Base-by-base conservation (phyloP, 129 eudicot species). In the Pseudognaphalium luteoalbum region DNA sequence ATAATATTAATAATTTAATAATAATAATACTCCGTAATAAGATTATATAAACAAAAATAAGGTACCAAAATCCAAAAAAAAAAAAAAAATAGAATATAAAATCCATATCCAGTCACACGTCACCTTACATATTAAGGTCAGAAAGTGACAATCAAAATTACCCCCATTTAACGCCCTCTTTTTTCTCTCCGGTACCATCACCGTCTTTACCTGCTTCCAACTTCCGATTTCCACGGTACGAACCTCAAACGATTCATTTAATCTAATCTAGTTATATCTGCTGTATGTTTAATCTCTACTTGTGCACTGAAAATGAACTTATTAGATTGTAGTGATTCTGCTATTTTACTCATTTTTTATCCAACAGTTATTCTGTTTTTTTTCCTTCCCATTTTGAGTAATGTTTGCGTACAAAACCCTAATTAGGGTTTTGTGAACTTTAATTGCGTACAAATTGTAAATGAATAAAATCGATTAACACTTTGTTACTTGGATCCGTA, bases 351-450 rank as follows among this genome's bases (percentile, higher is more conserved):
- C 7, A n/a, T 44, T 10, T 10, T 44, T 11, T 47, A 17, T 47
- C 5, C 6, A 47, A 14, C 54, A 47, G 12, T 28, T 62, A n/a
- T n/a, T 22, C 12, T 17, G 33, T 0, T 28, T 62, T 22, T 21
- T 62, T 10, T 62, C 35, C 67, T 62, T 10, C 28, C 35, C 67
- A 29, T 62, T 62, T 28, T 62, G 67, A 4, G 29, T 9, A 29
- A 62, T 62, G 67, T 3, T 60, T 8, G 7, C 62, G 50, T 47
- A 29, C 63, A 78, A 77, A 78, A 59, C 76, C 81, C 70, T 70
- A 66, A 42, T 59, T 70, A 69, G 76, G 63, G 81, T 60, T 78
- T 59, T 60, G 28, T 63, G 1, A 65, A n/a, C 15, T 63, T 63
- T 51, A 6, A 19, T 70, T 28, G 2, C 19, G 28, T 61, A 47